These are phyloP conservation scores for Fraxinus greggii DNA, from an alignment of 305 asterid genomes.

Conservation along the genomic window DNA sequence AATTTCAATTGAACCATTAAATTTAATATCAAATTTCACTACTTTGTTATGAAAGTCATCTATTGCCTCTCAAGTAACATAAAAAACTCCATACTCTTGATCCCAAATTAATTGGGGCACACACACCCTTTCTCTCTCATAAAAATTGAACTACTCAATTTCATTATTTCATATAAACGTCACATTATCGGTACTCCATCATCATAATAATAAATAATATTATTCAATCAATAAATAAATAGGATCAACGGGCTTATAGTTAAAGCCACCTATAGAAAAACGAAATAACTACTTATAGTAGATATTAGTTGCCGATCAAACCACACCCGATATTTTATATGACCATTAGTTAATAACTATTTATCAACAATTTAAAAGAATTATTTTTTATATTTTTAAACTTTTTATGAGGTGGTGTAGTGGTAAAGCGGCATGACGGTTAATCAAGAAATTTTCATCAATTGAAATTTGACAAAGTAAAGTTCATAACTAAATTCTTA, in stretches of 20 bases:
- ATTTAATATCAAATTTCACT: background rate
- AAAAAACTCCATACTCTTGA: background rate
- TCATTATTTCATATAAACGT: too few species aligned
- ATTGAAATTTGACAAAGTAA: background rate
- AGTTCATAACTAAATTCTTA: background rate
- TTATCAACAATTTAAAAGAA: too few species aligned
- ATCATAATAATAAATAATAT: too few species aligned
- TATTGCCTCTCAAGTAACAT: background rate
- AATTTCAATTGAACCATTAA: background rate
- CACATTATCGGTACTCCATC: too few species aligned
- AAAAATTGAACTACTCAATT: too few species aligned
- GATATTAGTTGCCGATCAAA: background rate
- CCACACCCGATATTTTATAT: background rate
- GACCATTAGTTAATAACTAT: too few species aligned
- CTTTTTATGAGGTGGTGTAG: background rate
- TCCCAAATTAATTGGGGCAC: background rate
- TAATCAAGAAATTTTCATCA: background rate
- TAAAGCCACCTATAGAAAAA: background rate
- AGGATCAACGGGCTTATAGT: background rate
- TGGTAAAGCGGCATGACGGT: background rate
- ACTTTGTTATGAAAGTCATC: too few species aligned
- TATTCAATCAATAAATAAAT: too few species aligned
- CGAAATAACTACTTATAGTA: too few species aligned
- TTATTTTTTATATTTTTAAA: too few species aligned
- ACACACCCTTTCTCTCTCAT: too few species aligned